Conservation (phyloP, 768 basidiomycete species). For the Austroboletus eburneus region DNA sequence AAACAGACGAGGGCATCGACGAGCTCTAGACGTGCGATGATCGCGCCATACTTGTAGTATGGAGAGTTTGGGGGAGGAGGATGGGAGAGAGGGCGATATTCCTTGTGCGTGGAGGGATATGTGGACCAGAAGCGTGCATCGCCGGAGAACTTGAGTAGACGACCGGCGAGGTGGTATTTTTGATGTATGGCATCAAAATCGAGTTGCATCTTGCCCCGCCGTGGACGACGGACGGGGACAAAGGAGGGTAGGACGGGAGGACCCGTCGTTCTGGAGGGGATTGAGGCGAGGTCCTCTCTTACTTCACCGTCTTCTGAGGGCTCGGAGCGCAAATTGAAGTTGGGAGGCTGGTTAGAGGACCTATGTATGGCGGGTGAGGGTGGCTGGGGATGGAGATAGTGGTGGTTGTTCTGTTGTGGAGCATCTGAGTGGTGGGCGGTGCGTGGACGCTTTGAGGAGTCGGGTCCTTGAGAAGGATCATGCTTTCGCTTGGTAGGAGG, state of each 20-base stretch:
- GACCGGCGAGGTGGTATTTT: constrained; percentile 65
- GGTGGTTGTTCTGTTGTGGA: constrained; percentile 27
- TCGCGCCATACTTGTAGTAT: constrained; percentile 71
- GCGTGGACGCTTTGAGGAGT: constrained; percentile 32
- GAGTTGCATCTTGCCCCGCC: constrained; percentile 49
- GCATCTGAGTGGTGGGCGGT: constrained; percentile 20
- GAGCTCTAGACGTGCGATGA: constrained; percentile 76
- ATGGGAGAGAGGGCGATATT: constrained; percentile 57
- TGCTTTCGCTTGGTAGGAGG: constrained; percentile 38
- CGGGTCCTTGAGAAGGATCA: constrained; percentile 23
- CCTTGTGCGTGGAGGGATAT: constrained; percentile 58
- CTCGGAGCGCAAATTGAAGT: constrained; percentile 34
- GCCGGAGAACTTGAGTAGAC: constrained; percentile 79
- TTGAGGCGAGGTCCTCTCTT: constrained; percentile 33
- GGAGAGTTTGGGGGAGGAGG: constrained; percentile 63
- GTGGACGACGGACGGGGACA: constrained; percentile 64
- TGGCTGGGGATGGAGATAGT: constrained; percentile 26
- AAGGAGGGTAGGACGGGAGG: constrained; percentile 31
- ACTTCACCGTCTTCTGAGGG: constrained; percentile 47
- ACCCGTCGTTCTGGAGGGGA: constrained; percentile 22
- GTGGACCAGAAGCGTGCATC: constrained; percentile 76
- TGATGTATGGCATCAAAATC: constrained; percentile 63
- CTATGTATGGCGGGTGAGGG: constrained; percentile 16
- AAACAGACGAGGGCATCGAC: constrained; percentile 81
- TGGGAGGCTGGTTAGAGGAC: constrained; percentile 20